Base-by-base conservation (phyloP, 495 filamentous ascomycete species). In the Podospora pseudocomata region DNA sequence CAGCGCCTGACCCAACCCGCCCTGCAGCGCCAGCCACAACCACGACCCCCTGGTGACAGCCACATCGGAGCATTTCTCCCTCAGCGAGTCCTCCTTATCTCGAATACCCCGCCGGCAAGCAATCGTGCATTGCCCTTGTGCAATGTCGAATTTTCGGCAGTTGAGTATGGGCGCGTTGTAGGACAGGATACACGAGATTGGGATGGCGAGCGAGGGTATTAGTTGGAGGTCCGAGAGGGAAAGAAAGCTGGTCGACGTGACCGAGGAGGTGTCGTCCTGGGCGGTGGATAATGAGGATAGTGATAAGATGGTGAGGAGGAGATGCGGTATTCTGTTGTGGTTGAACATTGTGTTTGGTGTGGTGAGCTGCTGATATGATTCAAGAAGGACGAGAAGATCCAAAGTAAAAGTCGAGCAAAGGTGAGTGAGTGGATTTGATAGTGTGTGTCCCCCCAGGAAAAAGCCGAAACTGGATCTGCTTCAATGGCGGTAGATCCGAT, bases 201-300 rank as follows among this genome's bases (percentile, higher is more conserved):
- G 75, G 60, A 81, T 72, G 9, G 71, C 67, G 7, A 73, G 62
- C 19, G 79, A 79, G 15, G 74, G 77, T 67, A 83, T 78, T 65
- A 72, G 49, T 44, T 81, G 76, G 63, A 81, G 79, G 55, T 76
- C 70, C 68, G 76, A 74, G 53, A 83, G 66, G 23, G 76, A 76
- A 30, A 83, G 15, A 49, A 49, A 49, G 39, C 2, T 70, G 53
- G 79, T 78, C 49, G 78, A 78, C 61, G 75, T 66, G 26, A 74
- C 76, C 59, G 81, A 76, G 65, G 73, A 75, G 39, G 39, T 13
- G 39, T 49, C 39, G 39, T 11, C 7, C 18, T 49, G 39, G 39
- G 39, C 39, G 39, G 39, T 49, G 39, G 30, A 32, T 32, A 32
- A 13, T 68, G 39, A 49, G 13, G 39, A 49, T 49, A 49, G 39